Evolutionary conservation across 306 rosid species (phyloP).

Genomic region (Castanea sativa): DNA sequence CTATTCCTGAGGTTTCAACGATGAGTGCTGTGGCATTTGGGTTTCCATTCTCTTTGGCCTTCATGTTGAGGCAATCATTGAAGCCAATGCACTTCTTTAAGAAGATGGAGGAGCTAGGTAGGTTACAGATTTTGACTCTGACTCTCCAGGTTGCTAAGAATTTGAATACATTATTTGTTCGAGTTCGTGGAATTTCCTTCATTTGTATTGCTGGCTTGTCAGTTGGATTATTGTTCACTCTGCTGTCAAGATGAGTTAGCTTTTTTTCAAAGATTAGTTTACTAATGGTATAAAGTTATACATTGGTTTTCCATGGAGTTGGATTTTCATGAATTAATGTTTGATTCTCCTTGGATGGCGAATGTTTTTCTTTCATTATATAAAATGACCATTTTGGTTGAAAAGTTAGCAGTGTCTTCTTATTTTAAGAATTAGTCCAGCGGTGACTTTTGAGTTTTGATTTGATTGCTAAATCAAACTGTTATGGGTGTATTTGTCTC

Average conservation of each 20-base stretch:
- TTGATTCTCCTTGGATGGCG: background rate
- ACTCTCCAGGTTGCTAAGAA: slow-evolving; percentile 66
- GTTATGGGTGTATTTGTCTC: background rate
- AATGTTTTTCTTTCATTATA: background rate
- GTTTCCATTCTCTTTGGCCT: slow-evolving; percentile 65
- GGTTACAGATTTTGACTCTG: slow-evolving; percentile 65
- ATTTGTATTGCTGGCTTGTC: slow-evolving; percentile 49
- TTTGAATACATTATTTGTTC: slow-evolving; percentile 49
- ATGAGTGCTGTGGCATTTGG: slow-evolving; percentile 77
- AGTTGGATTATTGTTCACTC: slow-evolving; percentile 37
- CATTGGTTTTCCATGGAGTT: background rate
- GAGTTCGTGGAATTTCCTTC: slow-evolving; percentile 52
- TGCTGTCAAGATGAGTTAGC: slow-evolving; percentile 38
- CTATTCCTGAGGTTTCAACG: slow-evolving; percentile 45
- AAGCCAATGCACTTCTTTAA: slow-evolving; percentile 58
- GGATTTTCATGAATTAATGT: background rate
- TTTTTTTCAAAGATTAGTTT: background rate
- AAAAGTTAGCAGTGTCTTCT: background rate
- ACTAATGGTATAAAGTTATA: background rate
- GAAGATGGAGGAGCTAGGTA: slow-evolving; percentile 67
- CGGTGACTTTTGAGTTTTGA: background rate
- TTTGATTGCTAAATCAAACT: background rate
- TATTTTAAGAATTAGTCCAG: background rate
- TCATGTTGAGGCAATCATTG: slow-evolving; percentile 61
- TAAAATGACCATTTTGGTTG: background rate